These are phyloP conservation scores for Cytospora leucostoma DNA, from an alignment of 2,329 filamentous ascomycete species.

Conservation along the genomic window DNA sequence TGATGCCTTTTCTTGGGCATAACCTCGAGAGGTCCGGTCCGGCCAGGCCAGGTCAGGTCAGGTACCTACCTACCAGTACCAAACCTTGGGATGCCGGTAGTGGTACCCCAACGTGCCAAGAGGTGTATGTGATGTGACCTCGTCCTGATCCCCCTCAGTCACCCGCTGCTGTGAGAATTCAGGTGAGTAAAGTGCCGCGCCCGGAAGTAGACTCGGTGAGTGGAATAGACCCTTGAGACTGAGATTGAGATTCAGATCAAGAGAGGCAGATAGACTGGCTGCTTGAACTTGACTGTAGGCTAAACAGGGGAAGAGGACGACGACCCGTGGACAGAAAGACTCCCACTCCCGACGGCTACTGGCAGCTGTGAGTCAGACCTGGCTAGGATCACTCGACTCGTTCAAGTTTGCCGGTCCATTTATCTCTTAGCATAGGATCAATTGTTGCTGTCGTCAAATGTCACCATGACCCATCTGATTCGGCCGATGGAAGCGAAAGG, in stretches of 20 bases:
- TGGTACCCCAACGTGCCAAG: background rate
- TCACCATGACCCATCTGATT: conserved; percentile 16
- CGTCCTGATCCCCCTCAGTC: background rate
- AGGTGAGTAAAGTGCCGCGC: conserved; percentile 6
- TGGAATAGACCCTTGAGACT: background rate
- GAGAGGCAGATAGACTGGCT: background rate
- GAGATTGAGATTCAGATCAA: background rate
- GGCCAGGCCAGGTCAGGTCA: background rate
- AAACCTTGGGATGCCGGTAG: background rate
- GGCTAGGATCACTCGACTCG: conserved; percentile 17
- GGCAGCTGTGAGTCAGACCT: conserved; percentile 27
- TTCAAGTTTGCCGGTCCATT: conserved; percentile 18
- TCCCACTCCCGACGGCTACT: conserved; percentile 25
- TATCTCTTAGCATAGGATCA: background rate
- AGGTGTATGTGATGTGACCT: too few relatives aligned
- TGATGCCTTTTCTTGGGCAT: conserved; percentile 68
- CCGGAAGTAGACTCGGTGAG: conserved; percentile 16
- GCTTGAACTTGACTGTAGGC: conserved; percentile 6
- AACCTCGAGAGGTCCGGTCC: conserved; percentile 26
- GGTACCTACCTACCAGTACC: conserved; percentile 6
- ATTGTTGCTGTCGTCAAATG: conserved; percentile 11
- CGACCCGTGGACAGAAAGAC: too few relatives aligned
- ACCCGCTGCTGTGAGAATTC: conserved; percentile 13
- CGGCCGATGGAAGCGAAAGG: conserved; percentile 17
- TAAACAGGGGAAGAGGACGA: conserved; percentile 12